Evolutionary conservation across 139 green algal genomes (phyloP), one percentile per base, ranked within the genome.

Genomic region (Cymbomonas tetramitiformis): DNA sequence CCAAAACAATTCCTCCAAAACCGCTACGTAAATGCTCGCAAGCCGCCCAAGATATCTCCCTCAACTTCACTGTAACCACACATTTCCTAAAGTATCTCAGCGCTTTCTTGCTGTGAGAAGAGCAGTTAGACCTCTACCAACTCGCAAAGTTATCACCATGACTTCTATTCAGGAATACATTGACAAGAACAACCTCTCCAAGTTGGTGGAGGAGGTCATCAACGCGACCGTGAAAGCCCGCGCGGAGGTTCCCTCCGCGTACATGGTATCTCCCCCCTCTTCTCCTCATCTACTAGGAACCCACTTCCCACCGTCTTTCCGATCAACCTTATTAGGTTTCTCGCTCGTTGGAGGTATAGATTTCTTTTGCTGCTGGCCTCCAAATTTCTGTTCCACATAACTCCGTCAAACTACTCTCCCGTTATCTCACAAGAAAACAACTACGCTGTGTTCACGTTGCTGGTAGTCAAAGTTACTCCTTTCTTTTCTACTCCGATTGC

Each of bases 181-280:
- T 30, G 87, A 95, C 53, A 78, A 78, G 58, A 85, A 95, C 51
- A 59, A 79, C 47, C 64, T 88, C 26, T 68, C 81, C 53, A 80
- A 85, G 63, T 82, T 77, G 32, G 77, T 97, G 15, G 90, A 97
- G 76, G 76, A 93, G 33, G 81, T 82, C 3, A 83, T 97, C 52
- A 98, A 96, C 64, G 68, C 72, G 1, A 79, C 71, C 31, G 86
- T 95, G 15, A 93, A 94, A 73, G 62, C 68, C 36, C 92, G 92
- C 72, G 80, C 90, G 12, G 71, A 86, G 18, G 79, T 96, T 65
- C 90, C 90, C 9, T 64, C 91, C 25, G 67, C 64, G 15, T 94
- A 84, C 81, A 86, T 97, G 79, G 85, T 93, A 53, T 48, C 58
- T 34, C 6, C 2, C 5, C 4, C 43, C 26, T 51, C 26, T 51